Conservation (phyloP, 768 basidiomycete genomes). For the Termitomyces sp. region DNA sequence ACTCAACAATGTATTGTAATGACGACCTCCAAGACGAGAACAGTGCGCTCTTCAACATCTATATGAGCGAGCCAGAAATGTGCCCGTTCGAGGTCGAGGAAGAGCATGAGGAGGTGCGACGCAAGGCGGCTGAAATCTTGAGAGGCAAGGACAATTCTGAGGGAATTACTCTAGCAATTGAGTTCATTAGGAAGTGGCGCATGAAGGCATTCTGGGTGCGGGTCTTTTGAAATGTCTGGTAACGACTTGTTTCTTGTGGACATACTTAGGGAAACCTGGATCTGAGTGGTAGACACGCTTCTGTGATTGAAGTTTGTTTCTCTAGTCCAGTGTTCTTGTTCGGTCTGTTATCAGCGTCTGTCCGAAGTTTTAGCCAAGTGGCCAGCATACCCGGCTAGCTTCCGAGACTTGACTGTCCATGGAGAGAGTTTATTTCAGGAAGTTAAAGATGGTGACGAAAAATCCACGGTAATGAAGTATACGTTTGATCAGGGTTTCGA, state of each 20-base stretch:
- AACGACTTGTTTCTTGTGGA: too few species aligned
- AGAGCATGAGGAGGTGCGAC: background rate
- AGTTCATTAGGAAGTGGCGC: background rate
- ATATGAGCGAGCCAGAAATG: background rate
- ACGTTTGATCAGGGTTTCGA: too few species aligned
- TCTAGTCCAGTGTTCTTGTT: too few species aligned
- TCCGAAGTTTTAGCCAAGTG: background rate
- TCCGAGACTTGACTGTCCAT: background rate
- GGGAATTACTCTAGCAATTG: background rate
- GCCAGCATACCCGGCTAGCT: background rate
- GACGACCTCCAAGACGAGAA: background rate
- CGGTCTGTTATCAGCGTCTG: background rate
- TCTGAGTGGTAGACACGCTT: background rate
- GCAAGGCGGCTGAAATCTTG: too few species aligned
- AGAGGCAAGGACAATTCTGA: background rate
- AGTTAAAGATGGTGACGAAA: background rate
- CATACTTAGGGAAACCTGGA: background rate
- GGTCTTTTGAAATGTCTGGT: too few species aligned
- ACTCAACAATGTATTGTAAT: background rate
- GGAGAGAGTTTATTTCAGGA: background rate
- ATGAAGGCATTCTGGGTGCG: background rate
- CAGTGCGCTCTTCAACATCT: background rate
- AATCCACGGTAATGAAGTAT: background rate
- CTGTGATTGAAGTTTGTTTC: background rate
- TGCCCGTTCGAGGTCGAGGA: background rate